phyloP scores from a whole-genome alignment of 495 filamentous ascomycete genomes.

The Penicillium longicatenatum region DNA sequence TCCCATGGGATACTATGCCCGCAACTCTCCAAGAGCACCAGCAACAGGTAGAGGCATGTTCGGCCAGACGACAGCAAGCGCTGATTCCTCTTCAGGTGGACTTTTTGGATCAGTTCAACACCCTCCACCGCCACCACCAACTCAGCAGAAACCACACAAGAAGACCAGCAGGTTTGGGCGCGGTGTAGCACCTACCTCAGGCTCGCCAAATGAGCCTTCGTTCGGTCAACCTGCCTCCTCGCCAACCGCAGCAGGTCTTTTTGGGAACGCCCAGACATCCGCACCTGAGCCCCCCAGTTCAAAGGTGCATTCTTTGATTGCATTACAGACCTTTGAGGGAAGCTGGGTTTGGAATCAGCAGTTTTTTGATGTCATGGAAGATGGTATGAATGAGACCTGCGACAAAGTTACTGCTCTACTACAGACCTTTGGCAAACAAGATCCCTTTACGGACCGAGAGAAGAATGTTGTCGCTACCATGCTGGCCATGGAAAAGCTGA shows the following conservation, averaged over 20 bases:
- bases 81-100: neutral
- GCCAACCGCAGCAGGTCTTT: no score
- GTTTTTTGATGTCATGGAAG: slow-evolving; percentile 3
- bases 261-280: no score
- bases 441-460: neutral
- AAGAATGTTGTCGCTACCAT: slow-evolving; percentile 43
- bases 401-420: slow-evolving; percentile 1
- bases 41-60: no score
- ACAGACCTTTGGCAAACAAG: slow-evolving; percentile 6
- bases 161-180: no score
- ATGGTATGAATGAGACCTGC: neutral
- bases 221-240: no score
- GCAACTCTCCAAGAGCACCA: neutral
- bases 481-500: slow-evolving; percentile 51
- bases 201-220: no score
- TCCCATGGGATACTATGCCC: no score
- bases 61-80: neutral
- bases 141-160: no score
- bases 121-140: no score
- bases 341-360: slow-evolving; percentile 13
- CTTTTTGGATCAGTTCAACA: neutral
- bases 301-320: slow-evolving; percentile 10
- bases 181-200: no score
- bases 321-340: slow-evolving; percentile 14
- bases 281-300: neutral